Conservation (phyloP, 1,284 basidiomycete species). For the Heliocybe sulcata region DNA sequence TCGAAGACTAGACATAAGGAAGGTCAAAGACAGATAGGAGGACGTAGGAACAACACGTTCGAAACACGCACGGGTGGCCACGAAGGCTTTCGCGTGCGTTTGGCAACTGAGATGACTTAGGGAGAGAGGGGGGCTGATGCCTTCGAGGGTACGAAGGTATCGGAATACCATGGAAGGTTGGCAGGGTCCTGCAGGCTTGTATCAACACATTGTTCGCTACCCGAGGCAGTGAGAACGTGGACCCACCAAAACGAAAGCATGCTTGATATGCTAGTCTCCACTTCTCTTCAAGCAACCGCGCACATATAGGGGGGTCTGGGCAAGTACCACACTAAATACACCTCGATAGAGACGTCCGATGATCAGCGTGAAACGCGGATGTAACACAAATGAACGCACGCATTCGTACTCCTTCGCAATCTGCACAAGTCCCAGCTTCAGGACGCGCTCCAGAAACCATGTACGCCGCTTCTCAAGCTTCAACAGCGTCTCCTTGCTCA, state of each 20-base stretch:
- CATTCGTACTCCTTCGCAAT: constrained; percentile 89
- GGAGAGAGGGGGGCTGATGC: constrained; percentile 72
- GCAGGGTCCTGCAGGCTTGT: constrained; percentile 43
- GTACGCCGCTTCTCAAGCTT: constrained; percentile 88
- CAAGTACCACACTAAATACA: constrained; percentile 67
- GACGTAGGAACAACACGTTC: background rate
- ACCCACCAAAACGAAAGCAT: constrained; percentile 78
- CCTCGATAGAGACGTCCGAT: background rate
- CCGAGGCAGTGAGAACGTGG: constrained; percentile 4
- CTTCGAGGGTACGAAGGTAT: constrained; percentile 76
- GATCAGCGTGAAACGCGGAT: background rate
- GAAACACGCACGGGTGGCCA: constrained; percentile 62
- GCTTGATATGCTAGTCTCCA: constrained; percentile 86
- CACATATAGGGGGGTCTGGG: constrained; percentile 75
- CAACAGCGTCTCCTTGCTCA: constrained; percentile 74
- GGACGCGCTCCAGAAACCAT: constrained; percentile 90
- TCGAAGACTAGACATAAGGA: constrained; percentile 63
- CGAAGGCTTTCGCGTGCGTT: constrained; percentile 79
- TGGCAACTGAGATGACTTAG: constrained; percentile 84
- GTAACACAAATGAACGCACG: constrained; percentile 32
- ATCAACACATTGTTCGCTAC: constrained; percentile 5
- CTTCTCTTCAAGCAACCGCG: constrained; percentile 87
- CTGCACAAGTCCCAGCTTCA: constrained; percentile 84
- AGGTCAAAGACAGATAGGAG: constrained; percentile 1
- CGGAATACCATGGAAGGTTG: constrained; percentile 89